These are phyloP conservation scores for Hypoxylon sp. DNA, from an alignment of 2,329 filamentous ascomycete genomes.

Conservation along the genomic window DNA sequence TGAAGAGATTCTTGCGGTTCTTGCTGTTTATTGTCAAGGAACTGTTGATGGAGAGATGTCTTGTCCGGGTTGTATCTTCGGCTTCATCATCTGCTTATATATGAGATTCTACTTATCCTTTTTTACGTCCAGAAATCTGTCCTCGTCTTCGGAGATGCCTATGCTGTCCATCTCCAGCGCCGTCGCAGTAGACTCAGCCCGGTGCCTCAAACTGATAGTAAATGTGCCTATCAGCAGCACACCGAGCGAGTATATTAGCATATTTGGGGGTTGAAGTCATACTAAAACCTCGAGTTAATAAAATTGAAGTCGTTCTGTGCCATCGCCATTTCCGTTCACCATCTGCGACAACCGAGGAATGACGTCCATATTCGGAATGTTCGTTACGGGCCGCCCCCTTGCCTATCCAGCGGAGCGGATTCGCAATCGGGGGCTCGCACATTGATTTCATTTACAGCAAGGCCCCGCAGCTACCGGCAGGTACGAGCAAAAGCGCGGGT, in stretches of 20 bases:
- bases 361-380: slow-evolving; percentile 33
- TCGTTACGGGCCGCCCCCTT: slow-evolving; percentile 26
- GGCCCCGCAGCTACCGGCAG: slow-evolving; percentile 11
- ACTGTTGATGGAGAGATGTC: slow-evolving; percentile 14
- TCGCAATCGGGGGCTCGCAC: slow-evolving; percentile 25
- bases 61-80: neutral
- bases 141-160: slow-evolving; percentile 21
- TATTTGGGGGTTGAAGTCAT: slow-evolving; percentile 29
- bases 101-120: slow-evolving; percentile 1
- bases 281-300: slow-evolving; percentile 29
- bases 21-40: slow-evolving; percentile 17
- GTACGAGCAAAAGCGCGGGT: slow-evolving; percentile 4
- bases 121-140: slow-evolving; percentile 12
- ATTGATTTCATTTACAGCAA: slow-evolving; percentile 25
- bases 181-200: slow-evolving; percentile 15
- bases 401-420: slow-evolving; percentile 8
- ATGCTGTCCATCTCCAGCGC: slow-evolving; percentile 26
- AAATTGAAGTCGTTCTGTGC: slow-evolving; percentile 33
- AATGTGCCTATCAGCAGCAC: slow-evolving; percentile 21
- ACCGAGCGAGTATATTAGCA: slow-evolving; percentile 13
- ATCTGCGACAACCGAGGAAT: slow-evolving; percentile 19
- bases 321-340: slow-evolving; percentile 31
- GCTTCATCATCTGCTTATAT: slow-evolving; percentile 30
- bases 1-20: neutral
- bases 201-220: slow-evolving; percentile 11